These are phyloP conservation scores for Sphaerosporella brunnea DNA, from an alignment of 495 filamentous ascomycete genomes.

Conservation along the genomic window DNA sequence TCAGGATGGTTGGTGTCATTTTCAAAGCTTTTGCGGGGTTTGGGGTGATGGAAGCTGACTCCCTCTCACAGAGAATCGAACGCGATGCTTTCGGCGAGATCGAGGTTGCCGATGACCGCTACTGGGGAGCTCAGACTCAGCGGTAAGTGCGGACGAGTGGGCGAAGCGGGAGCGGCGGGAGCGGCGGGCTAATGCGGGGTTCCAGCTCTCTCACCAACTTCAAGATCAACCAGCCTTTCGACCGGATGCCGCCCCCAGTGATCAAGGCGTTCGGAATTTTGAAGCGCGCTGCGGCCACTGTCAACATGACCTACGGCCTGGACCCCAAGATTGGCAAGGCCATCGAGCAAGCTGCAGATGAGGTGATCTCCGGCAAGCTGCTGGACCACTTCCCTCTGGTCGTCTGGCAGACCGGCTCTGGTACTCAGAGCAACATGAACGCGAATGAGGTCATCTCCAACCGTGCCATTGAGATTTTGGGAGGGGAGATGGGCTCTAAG, in stretches of 20 bases:
- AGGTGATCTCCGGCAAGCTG: constrained; percentile 87
- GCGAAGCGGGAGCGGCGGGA: not conserved
- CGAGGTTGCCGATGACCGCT: constrained; percentile 78
- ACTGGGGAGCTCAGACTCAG: constrained; percentile 98
- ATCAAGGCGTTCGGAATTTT: constrained; percentile 89
- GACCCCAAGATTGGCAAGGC: constrained; percentile 85
- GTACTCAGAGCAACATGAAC: constrained; percentile 99
- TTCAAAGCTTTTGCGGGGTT: not conserved
- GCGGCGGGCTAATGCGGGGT: not conserved
- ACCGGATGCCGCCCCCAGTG: constrained; percentile 90
- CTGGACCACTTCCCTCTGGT: constrained; percentile 96
- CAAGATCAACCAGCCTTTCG: constrained; percentile 95
- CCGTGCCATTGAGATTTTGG: constrained; percentile 94
- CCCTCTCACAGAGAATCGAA: constrained; percentile 44
- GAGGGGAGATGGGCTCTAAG: constrained; percentile 84
- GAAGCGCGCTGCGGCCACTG: constrained; percentile 87
- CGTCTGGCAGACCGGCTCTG: constrained; percentile 97
- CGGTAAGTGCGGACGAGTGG: constrained; percentile 34
- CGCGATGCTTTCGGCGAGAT: constrained; percentile 96
- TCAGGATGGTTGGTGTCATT: constrained; percentile 18
- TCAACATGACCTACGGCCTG: constrained; percentile 90
- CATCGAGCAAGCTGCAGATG: constrained; percentile 81
- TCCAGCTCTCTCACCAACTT: constrained; percentile 78
- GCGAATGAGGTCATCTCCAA: constrained; percentile 99
- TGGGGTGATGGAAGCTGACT: too few relatives aligned